Conservation (phyloP, 768 basidiomycete species). For the Mycena venus region DNA sequence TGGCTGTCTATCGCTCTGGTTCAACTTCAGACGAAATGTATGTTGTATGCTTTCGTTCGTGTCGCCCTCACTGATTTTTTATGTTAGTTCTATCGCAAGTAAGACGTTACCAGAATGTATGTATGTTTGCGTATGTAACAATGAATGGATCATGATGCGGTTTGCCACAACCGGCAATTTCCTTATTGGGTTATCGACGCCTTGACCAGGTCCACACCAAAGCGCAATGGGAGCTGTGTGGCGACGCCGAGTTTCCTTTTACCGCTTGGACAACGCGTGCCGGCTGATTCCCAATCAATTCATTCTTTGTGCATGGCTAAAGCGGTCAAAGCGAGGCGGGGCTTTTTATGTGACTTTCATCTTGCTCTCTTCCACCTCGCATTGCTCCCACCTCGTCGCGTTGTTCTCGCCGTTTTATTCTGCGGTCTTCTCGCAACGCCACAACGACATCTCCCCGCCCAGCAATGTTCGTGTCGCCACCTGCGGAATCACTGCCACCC, state of each 20-base stretch:
- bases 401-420: neutral
- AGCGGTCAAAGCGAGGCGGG: neutral
- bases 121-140: constrained; percentile 6
- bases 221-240: neutral
- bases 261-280: neutral
- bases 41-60: constrained; percentile 47
- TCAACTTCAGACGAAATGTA: constrained; percentile 95
- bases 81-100: constrained; percentile 86
- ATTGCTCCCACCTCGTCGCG: neutral
- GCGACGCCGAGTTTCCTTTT: neutral
- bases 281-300: constrained; percentile 10
- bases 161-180: neutral
- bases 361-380: neutral
- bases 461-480: neutral
- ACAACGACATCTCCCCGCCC: neutral
- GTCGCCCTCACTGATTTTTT: constrained; percentile 28
- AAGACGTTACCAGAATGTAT: constrained; percentile 33
- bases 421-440: neutral
- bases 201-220: neutral
- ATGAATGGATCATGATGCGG: neutral
- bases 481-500: constrained; percentile 13
- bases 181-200: neutral
- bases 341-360: no score
- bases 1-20: constrained; percentile 95
- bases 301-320: constrained; percentile 12